A percentile compares a stretch with the other conserved stretches of the same genome.
These are phyloP conservation scores for Spathaspora gorwiae DNA, from an alignment of 805 yeast species.

Conservation along the genomic window DNA sequence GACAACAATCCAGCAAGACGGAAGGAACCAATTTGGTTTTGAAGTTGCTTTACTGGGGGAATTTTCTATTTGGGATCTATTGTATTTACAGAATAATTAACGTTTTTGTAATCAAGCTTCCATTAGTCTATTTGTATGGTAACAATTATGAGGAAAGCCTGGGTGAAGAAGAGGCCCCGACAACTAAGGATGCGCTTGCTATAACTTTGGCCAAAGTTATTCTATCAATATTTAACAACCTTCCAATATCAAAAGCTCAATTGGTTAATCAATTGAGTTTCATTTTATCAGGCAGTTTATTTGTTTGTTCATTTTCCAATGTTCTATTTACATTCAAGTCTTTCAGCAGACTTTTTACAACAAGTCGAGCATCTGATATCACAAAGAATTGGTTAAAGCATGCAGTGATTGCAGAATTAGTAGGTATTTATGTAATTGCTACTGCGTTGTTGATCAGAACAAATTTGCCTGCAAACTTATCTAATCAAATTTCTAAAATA, in stretches of 20 bases:
- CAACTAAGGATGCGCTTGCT: constrained; percentile 42
- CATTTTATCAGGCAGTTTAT: constrained; percentile 53
- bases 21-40: constrained; percentile 2
- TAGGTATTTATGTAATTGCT: constrained; percentile 49
- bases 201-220: constrained; percentile 43
- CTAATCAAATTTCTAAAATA: constrained; percentile 36
- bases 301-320: constrained; percentile 60
- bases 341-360: constrained; percentile 30
- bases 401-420: constrained; percentile 39
- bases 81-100: constrained; percentile 46
- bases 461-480: constrained; percentile 42
- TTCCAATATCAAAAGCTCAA: constrained; percentile 33
- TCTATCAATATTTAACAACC: constrained; percentile 17
- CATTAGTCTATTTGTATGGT: constrained; percentile 18
- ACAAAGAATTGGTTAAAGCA: constrained; percentile 31
- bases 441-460: constrained; percentile 48
- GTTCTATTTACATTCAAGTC: constrained; percentile 59
- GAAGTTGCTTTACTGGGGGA: constrained; percentile 11
- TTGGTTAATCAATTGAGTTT: constrained; percentile 45
- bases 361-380: constrained; percentile 11
- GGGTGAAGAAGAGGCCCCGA: constrained; percentile 1
- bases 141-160: constrained; percentile 1
- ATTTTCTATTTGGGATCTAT: constrained; percentile 38
- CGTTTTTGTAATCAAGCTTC: constrained; percentile 39
- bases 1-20: constrained; percentile 9